These are phyloP conservation scores for Stropharia rugosoannulata DNA, from an alignment of 768 basidiomycete species.

Conservation along the genomic window DNA sequence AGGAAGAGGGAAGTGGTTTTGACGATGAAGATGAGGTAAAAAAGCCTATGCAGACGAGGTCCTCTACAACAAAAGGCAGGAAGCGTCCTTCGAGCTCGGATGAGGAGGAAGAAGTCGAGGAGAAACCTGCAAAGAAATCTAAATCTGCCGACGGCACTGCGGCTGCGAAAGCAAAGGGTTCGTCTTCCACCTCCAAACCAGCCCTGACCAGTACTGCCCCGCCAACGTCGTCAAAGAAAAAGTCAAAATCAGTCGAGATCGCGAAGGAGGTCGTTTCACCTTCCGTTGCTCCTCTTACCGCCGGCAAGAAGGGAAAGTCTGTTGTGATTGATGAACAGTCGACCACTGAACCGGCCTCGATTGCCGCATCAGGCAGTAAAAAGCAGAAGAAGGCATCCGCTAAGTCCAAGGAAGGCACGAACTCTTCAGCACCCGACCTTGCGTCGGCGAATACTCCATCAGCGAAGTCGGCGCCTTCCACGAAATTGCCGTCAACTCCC, in stretches of 20 bases:
- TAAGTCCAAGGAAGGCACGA: neutral
- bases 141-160: slow-evolving; percentile 25
- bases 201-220: slow-evolving; percentile 10
- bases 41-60: slow-evolving; percentile 10
- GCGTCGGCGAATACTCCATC: slow-evolving; percentile 19
- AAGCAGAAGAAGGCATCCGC: slow-evolving; percentile 8
- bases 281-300: neutral
- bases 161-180: slow-evolving; percentile 10
- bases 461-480: slow-evolving; percentile 1
- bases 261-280: slow-evolving; percentile 7
- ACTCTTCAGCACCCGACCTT: slow-evolving; percentile 3
- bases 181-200: slow-evolving; percentile 14
- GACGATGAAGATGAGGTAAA: slow-evolving; percentile 14
- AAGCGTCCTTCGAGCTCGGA: slow-evolving; percentile 37
- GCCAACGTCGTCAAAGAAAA: slow-evolving; percentile 16
- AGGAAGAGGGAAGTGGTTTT: slow-evolving; percentile 17
- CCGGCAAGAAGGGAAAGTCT: slow-evolving; percentile 16
- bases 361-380: slow-evolving; percentile 11
- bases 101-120: slow-evolving; percentile 35
- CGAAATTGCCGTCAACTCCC: slow-evolving; percentile 5
- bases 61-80: slow-evolving; percentile 24
- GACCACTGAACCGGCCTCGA: neutral
- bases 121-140: slow-evolving; percentile 45
- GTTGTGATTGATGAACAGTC: slow-evolving; percentile 1
- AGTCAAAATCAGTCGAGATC: slow-evolving; percentile 6